Evolutionary conservation across 768 basidiomycete species (phyloP).

Genomic region (Mycena galopus): DNA sequence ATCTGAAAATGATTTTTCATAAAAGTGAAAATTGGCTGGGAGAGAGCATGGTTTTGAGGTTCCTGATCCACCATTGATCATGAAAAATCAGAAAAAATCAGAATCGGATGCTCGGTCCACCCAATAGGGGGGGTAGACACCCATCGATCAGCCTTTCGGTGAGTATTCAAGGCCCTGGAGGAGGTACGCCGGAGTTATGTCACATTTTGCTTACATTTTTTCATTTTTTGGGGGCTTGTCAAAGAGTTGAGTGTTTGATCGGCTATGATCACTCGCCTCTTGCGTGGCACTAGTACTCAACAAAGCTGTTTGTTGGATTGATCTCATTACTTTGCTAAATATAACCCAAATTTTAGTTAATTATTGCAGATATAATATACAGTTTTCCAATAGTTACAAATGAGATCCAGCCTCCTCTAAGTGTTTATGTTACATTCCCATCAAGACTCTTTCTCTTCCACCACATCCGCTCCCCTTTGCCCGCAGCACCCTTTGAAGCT

Average conservation of each 20-base stretch:
- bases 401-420: no score
- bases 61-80: not conserved
- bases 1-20: not conserved
- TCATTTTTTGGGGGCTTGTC: not conserved
- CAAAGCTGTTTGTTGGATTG: no score
- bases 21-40: not conserved
- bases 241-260: not conserved
- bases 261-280: not conserved
- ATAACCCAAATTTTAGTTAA: no score
- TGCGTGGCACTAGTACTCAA: no score
- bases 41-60: not conserved
- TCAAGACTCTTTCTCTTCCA: no score
- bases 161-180: not conserved
- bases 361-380: no score
- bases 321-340: no score
- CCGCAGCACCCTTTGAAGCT: no score
- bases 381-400: no score
- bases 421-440: no score
- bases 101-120: not conserved
- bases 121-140: not conserved
- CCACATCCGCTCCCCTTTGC: no score
- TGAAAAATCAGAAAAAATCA: not conserved
- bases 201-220: not conserved
- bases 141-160: not conserved
- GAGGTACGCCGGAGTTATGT: not conserved